Evolutionary conservation across 352 stramenopile species (phyloP).

Genomic region (Phytophthora hibernalis): DNA sequence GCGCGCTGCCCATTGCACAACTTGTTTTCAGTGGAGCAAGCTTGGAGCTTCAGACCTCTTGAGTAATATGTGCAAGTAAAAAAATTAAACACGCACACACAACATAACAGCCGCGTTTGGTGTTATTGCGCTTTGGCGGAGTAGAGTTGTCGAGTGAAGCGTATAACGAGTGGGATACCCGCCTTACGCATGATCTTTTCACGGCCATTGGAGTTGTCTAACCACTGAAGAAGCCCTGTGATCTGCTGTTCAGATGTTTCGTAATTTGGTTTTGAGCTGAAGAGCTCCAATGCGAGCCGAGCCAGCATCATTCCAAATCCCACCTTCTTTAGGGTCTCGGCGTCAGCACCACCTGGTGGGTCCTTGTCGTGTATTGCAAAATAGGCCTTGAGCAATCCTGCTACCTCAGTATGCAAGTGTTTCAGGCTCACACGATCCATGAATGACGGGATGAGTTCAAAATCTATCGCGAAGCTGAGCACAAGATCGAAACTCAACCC

Average conservation of each 20-base stretch:
- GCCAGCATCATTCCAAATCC: conserved; percentile 71
- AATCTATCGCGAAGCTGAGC: conserved; percentile 80
- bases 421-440: conserved; percentile 84
- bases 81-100: background rate
- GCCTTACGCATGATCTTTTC: conserved; percentile 78
- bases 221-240: conserved; percentile 75
- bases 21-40: conserved; percentile 46
- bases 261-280: conserved; percentile 64
- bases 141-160: conserved; percentile 80
- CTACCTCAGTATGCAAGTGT: conserved; percentile 68
- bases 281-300: conserved; percentile 75
- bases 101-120: too few relatives aligned
- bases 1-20: conserved; percentile 29
- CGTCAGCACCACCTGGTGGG: conserved; percentile 50
- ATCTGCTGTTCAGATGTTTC: conserved; percentile 80
- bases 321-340: conserved; percentile 77
- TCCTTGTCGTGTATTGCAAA: conserved; percentile 65
- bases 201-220: conserved; percentile 74
- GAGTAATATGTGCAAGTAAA: background rate
- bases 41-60: conserved; percentile 21
- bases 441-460: conserved; percentile 82
- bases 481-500: conserved; percentile 70
- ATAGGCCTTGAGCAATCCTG: conserved; percentile 68
- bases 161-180: conserved; percentile 71
- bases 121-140: conserved; percentile 28